These are phyloP conservation scores for Scedosporium aurantiacum DNA, from an alignment of 2,329 filamentous ascomycete species.

Conservation along the genomic window DNA sequence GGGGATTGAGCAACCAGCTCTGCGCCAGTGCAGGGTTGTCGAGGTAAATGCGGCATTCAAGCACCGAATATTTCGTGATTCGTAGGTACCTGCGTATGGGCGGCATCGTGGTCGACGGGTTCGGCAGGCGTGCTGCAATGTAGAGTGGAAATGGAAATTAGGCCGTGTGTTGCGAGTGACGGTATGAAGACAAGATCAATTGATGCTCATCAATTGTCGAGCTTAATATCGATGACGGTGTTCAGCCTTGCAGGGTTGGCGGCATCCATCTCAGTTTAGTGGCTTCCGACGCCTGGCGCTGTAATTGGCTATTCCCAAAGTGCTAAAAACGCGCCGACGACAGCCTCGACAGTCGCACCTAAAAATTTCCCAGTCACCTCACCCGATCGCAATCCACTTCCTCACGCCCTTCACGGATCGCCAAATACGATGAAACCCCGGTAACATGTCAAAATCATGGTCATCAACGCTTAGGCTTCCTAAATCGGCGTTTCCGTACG, in stretches of 20 bases:
- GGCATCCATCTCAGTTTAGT: background rate
- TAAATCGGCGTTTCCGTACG: slow-evolving; percentile 61
- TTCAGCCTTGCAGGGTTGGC: background rate
- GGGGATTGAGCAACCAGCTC: slow-evolving; percentile 72
- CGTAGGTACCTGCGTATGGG: slow-evolving; percentile 81
- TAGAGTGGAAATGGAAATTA: no score
- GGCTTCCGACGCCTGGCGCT: background rate
- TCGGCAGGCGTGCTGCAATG: background rate
- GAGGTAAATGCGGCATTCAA: slow-evolving; percentile 95
- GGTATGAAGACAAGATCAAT: no score
- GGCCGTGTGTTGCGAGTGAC: no score
- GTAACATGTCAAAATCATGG: slow-evolving; percentile 49
- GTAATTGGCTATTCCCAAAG: background rate
- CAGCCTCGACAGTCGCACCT: background rate
- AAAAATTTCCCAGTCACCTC: slow-evolving; percentile 1
- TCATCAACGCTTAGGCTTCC: slow-evolving; percentile 65
- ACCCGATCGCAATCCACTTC: background rate
- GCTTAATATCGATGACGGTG: background rate
- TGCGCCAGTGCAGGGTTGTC: slow-evolving; percentile 77
- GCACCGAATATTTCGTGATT: slow-evolving; percentile 83
- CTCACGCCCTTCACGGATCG: background rate
- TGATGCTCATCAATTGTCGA: no score
- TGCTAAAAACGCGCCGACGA: background rate
- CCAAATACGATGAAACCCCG: slow-evolving; percentile 3
- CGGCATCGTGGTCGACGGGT: slow-evolving; percentile 47